Conservation (phyloP, 331 rosid genomes). For the Saraca asoca region DNA sequence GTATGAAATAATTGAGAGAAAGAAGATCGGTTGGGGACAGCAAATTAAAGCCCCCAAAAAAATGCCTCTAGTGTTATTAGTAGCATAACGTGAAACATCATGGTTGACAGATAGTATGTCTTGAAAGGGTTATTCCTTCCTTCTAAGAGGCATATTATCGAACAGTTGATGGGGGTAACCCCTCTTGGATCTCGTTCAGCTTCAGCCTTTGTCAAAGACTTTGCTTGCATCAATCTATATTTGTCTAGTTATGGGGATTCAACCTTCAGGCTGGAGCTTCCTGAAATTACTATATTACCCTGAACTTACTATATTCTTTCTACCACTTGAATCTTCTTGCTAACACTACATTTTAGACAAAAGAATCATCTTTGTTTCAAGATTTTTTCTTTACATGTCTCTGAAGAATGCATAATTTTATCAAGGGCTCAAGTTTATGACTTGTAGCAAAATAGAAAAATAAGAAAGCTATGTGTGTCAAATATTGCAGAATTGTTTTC, state of each 20-base stretch:
- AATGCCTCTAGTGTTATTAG: slow-evolving; percentile 76
- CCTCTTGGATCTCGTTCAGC: slow-evolving; percentile 59
- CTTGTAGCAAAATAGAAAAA: too few relatives aligned
- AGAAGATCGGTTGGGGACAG: slow-evolving; percentile 40
- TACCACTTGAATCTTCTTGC: too few relatives aligned
- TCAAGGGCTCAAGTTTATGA: too few relatives aligned
- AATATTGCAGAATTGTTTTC: too few relatives aligned
- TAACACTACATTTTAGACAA: too few relatives aligned
- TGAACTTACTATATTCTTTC: too few relatives aligned
- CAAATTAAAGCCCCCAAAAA: slow-evolving; percentile 20
- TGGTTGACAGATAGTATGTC: slow-evolving; percentile 53
- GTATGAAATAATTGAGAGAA: slow-evolving; percentile 36
- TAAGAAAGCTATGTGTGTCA: too few relatives aligned
- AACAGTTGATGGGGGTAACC: slow-evolving; percentile 14
- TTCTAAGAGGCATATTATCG: slow-evolving; percentile 38
- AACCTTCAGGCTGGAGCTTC: slow-evolving; percentile 20
- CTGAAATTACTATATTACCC: too few relatives aligned
- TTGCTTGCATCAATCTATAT: slow-evolving; percentile 38
- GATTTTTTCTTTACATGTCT: too few relatives aligned
- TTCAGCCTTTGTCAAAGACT: slow-evolving; percentile 1
- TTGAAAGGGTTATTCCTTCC: slow-evolving; percentile 35
- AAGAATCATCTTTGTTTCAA: too few relatives aligned
- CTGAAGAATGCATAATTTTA: too few relatives aligned
- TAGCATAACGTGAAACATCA: slow-evolving; percentile 70
- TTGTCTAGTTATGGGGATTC: slow-evolving; percentile 40